phyloP scores from a whole-genome alignment of 176 grass and related monocot species.

The Miscanthus lutarioriparius region DNA sequence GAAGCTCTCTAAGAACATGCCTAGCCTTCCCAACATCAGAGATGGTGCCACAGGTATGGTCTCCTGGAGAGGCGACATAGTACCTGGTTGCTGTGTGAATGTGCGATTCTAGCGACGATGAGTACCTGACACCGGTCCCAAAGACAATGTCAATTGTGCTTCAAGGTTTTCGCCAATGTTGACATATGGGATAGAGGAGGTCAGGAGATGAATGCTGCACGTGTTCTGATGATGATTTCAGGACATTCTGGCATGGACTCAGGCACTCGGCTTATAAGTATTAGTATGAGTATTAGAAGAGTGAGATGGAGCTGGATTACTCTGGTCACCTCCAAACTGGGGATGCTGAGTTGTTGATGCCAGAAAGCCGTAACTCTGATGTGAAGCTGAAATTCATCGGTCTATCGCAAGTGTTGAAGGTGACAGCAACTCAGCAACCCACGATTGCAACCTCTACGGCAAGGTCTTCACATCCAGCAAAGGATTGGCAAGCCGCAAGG shows the following conservation, averaged over 20 bases:
- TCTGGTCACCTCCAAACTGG: not conserved
- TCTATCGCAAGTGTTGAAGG: constrained; percentile 26
- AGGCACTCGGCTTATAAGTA: not conserved
- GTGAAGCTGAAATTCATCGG: constrained; percentile 29
- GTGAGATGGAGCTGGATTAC: constrained; percentile 8
- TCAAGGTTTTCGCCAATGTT: constrained; percentile 18
- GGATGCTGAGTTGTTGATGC: constrained; percentile 14
- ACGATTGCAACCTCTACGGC: constrained; percentile 39
- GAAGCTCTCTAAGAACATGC: not conserved
- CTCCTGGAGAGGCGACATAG: constrained; percentile 16
- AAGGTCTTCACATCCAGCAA: constrained; percentile 29
- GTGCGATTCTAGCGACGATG: constrained; percentile 1
- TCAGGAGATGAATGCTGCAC: constrained; percentile 19
- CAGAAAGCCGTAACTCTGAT: constrained; percentile 23
- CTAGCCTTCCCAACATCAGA: not conserved
- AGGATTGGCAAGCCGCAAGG: constrained; percentile 44
- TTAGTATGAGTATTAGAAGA: constrained; percentile 3
- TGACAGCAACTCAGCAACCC: not conserved
- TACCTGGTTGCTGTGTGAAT: not conserved
- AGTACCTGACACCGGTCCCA: constrained; percentile 5
- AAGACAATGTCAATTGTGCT: constrained; percentile 42
- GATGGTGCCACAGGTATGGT: not conserved
- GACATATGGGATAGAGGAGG: constrained; percentile 33
- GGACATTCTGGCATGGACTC: constrained; percentile 12
- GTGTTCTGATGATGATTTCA: constrained; percentile 44